phyloP scores from a whole-genome alignment of 2,329 filamentous ascomycete genomes.

The Arthrinium puccinioides region DNA sequence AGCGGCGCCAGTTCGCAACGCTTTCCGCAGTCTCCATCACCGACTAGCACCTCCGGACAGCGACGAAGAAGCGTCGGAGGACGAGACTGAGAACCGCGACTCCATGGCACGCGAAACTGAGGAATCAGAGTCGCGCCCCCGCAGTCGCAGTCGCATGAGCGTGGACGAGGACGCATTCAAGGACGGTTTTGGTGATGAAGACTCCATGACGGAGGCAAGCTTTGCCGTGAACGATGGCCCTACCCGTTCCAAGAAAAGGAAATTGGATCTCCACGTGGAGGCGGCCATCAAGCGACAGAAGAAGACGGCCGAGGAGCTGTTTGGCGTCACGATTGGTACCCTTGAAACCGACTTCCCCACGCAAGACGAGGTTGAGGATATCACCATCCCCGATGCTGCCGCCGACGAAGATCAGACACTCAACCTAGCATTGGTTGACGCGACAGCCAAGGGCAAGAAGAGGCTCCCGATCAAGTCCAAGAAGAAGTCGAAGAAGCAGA shows the following conservation, averaged over 20 bases:
- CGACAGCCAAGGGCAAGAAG: conserved; percentile 43
- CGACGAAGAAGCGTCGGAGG: conserved; percentile 76
- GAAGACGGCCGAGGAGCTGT: conserved; percentile 72
- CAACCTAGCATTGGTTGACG: conserved; percentile 32
- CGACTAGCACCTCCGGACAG: conserved; percentile 66
- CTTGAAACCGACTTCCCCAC: conserved; percentile 43
- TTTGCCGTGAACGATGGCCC: conserved; percentile 53
- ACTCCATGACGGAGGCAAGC: conserved; percentile 66
- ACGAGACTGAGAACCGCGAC: conserved; percentile 56
- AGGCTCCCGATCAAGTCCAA: conserved; percentile 44
- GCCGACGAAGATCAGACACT: conserved; percentile 36
- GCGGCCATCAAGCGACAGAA: conserved; percentile 72
- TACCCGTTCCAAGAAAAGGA: conserved; percentile 59
- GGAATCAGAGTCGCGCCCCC: conserved; percentile 74
- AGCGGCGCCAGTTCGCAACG: conserved; percentile 48
- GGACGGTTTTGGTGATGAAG: conserved; percentile 50
- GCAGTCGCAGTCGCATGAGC: conserved; percentile 62
- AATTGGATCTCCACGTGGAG: conserved; percentile 62
- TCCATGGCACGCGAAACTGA: conserved; percentile 71
- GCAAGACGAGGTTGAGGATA: conserved; percentile 41
- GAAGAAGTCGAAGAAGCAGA: conserved; percentile 49
- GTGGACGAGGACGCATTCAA: conserved; percentile 50
- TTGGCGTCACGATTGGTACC: conserved; percentile 53
- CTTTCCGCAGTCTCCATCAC: conserved; percentile 76
- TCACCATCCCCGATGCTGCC: conserved; percentile 40